These are phyloP conservation scores for Botrytis medusae DNA, from an alignment of 2,329 filamentous ascomycete species.

Conservation along the genomic window DNA sequence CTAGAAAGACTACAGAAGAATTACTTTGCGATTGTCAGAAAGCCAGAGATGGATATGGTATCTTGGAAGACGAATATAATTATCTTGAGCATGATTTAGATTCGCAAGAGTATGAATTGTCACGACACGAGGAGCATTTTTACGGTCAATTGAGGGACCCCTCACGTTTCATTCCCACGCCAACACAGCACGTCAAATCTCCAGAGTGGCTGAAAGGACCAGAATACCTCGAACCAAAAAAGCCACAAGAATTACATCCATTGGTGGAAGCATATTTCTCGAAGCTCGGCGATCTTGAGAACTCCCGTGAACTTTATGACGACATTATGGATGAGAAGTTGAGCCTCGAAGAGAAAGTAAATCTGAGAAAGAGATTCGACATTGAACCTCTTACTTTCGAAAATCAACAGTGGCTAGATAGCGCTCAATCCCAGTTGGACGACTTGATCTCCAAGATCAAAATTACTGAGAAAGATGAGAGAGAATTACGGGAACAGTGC, in stretches of 20 bases:
- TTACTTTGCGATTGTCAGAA: constrained; percentile 4
- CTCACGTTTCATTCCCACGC: no score
- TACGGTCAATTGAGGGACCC: constrained; percentile 13
- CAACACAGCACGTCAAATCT: neutral
- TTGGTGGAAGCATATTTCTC: constrained; percentile 25
- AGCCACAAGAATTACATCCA: constrained; percentile 22
- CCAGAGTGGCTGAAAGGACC: rapidly evolving
- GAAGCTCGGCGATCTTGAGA: constrained; percentile 29
- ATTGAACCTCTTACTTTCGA: constrained; percentile 19
- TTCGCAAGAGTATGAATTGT: constrained; percentile 23
- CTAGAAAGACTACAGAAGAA: neutral
- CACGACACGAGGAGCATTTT: constrained; percentile 22
- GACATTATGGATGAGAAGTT: constrained; percentile 25
- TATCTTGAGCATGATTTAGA: constrained; percentile 27
- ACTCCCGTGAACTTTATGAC: constrained; percentile 27
- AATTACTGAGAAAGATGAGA: constrained; percentile 17
- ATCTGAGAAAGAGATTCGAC: constrained; percentile 10
- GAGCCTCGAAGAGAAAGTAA: constrained; percentile 24
- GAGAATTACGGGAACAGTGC: constrained; percentile 25
- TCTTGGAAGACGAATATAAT: constrained; percentile 31
- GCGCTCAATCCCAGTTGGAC: constrained; percentile 18
- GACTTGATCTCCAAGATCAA: constrained; percentile 23
- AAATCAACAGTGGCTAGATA: constrained; percentile 30
- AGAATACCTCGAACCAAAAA: neutral
- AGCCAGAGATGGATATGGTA: constrained; percentile 30